Evolutionary conservation across 495 filamentous ascomycete species (phyloP), one percentile per base, ranked within the genome.

Genomic region (Penicillium cinerascens): DNA sequence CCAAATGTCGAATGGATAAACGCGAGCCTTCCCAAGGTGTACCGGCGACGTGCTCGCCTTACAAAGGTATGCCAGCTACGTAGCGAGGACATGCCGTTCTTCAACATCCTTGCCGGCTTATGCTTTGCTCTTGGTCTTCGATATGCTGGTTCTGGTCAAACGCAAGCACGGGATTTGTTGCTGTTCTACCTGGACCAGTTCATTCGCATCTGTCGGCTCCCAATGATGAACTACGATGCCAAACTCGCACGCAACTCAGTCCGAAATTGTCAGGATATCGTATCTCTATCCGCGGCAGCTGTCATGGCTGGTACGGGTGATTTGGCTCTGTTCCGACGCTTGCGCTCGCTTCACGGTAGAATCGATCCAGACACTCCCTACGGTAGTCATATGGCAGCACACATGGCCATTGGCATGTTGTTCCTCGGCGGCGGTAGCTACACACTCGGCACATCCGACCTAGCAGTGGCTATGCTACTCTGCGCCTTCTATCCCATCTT

Each of bases 261-360:
- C 16, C 82, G 88, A 37, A 93, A 95, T 70, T 97, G 92, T 65
- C 88, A 95, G 61, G 91, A 97, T 61, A 72, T 91, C 17, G 65
- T 96, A 13, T 87, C 87, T 0, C 77, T 99, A 3, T 83, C 90
- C 35, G 79, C 81, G n/a, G 84, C 91, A 2, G 89, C 84, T 5
- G 89, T 96, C 33, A 96, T 97, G 92, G 91, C 93, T 15, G 93
- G 93, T 11, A 96, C 88, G 2, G 95, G 93, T 26, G 95, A 99
- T 63, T 71, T 99, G 16, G 67, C 77, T 13, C 82, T 96, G n/a
- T 89, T 97, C 64, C 84, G 95, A n/a, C 82, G 92, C 13, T 78
- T 99, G 21, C 85, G 93, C 4, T 83, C 84, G 23, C 81, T 97
- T 33, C 93, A 97, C 59, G 92, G 91, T 15, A 83, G 92, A n/a